Evolutionary conservation across 768 basidiomycete species (phyloP).

Genomic region (Suillus decipiens): DNA sequence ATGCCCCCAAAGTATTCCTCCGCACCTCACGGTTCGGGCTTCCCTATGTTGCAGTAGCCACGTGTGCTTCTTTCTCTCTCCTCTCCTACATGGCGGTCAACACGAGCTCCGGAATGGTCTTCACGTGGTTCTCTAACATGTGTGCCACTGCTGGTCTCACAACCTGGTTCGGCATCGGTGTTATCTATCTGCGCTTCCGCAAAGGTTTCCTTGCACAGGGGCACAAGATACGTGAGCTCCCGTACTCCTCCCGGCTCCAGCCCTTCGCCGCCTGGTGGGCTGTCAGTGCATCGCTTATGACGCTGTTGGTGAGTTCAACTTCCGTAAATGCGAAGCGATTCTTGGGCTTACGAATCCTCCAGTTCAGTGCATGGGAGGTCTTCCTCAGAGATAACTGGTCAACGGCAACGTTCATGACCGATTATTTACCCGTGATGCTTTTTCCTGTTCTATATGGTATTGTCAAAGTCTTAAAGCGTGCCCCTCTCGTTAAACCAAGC

Average conservation of each 20-base stretch:
- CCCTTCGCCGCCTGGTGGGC: conserved; percentile 44
- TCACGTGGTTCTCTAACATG: conserved; percentile 42
- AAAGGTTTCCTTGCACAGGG: conserved; percentile 52
- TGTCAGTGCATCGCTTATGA: conserved; percentile 27
- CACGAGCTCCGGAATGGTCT: conserved; percentile 38
- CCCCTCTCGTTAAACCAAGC: not conserved
- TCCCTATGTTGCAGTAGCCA: conserved; percentile 42
- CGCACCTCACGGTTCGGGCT: conserved; percentile 41
- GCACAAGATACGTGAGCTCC: conserved; percentile 46
- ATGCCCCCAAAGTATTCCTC: conserved; percentile 55
- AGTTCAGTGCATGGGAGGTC: conserved; percentile 45
- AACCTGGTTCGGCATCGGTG: conserved; percentile 45
- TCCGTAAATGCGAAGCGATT: not conserved
- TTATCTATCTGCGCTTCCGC: conserved; percentile 50
- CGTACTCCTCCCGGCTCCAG: conserved; percentile 44
- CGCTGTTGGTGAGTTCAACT: conserved; percentile 36
- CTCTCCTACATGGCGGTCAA: conserved; percentile 44
- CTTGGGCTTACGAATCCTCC: not conserved
- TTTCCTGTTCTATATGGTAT: conserved; percentile 50
- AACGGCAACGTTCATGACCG: conserved; percentile 41
- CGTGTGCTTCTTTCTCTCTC: conserved; percentile 34
- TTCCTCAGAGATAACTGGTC: conserved; percentile 43
- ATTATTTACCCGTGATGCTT: conserved; percentile 42
- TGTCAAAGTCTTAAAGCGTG: conserved; percentile 22
- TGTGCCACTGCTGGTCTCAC: conserved; percentile 42